Evolutionary conservation across 2,329 filamentous ascomycete genomes (phyloP), one percentile per base, ranked within the genome.

Genomic region (Escovopsis sp.): DNA sequence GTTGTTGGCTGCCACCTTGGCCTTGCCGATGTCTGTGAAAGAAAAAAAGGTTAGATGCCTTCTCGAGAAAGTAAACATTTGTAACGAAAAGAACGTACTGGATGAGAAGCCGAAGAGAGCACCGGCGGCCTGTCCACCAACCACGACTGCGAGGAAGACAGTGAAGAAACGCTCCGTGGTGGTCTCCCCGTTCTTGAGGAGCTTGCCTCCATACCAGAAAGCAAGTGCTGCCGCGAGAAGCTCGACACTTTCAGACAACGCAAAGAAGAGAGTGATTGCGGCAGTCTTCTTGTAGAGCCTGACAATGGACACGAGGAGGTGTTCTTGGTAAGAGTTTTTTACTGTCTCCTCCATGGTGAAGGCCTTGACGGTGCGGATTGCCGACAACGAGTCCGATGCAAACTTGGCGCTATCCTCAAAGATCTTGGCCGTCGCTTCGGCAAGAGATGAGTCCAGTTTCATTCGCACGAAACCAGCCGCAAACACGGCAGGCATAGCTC

Each of bases 331-430:
- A 3, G 62, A 54, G 2, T 52, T 46, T 32, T 60, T 60, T 38
- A 81, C 77, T 9, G 61, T 61, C 40, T 72, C 62, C 51, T 82
- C 77, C 62, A 81, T 70, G 0, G 72, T 75, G 4, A 82, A 59
- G 0, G 73, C 66, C 0, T 72, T 64, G 1, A 81, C 76, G 0
- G 77, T 81, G n/a, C 77, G 64, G 45, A 80, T 75, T 0, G 75
- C 75, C 2, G 70, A 67, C 4, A 81, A 73, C 2, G 75, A 70
- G 50, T 82, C 77, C 0, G 73, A 68, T 1, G 75, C 76, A 45
- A 80, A 80, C 45, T 78, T 68, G 0, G 75, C 76, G 48, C 73
- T 79, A 34, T 73, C 68, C 8, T 66, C 64, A 51, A 79, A 80
- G 0, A 78, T 70, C 2, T 62, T 63, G 2, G 71, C 64, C 11